A percentile compares a stretch with the other conserved stretches of the same genome.
phyloP scores from a whole-genome alignment of 163 green algal species.

The Chlamydomonas reinhardtii region DNA sequence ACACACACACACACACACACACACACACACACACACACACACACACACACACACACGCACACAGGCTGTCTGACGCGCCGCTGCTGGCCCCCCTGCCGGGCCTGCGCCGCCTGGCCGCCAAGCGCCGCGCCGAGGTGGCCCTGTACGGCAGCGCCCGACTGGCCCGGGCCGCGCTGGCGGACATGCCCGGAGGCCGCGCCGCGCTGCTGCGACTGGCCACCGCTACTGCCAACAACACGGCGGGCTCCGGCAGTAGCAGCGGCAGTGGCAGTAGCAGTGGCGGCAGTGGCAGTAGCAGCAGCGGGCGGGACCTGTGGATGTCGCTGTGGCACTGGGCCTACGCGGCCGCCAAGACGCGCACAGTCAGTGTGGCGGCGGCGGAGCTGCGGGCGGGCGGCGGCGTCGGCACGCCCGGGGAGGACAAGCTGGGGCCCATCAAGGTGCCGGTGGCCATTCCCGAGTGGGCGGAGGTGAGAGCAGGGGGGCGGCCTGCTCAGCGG shows the following conservation, averaged over 20 bases:
- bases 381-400: slow-evolving; percentile 18
- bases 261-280: background rate
- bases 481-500: too few species aligned
- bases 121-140: slow-evolving; percentile 27
- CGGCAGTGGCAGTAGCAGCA: background rate
- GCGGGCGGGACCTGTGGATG: slow-evolving; percentile 4
- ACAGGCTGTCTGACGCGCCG: background rate
- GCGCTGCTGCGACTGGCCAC: background rate
- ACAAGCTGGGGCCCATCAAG: background rate
- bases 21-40: too few species aligned
- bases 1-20: background rate
- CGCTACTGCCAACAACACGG: too few species aligned
- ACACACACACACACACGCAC: background rate
- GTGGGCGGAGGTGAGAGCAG: slow-evolving; percentile 14
- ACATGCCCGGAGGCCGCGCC: slow-evolving; percentile 12
- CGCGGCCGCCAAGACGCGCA: slow-evolving; percentile 27
- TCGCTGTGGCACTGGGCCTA: slow-evolving; percentile 41
- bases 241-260: background rate
- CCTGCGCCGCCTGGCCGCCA: slow-evolving; percentile 38
- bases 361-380: slow-evolving; percentile 3
- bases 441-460: slow-evolving; percentile 12
- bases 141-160: slow-evolving; percentile 1
- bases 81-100: slow-evolving; percentile 11
- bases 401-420: background rate
- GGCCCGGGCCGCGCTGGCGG: background rate